Percentiles rank a stretch among this genome's conserved stretches.
Evolutionary conservation across 441 rosid species (phyloP).

Genomic region (Erysimum cheiri): DNA sequence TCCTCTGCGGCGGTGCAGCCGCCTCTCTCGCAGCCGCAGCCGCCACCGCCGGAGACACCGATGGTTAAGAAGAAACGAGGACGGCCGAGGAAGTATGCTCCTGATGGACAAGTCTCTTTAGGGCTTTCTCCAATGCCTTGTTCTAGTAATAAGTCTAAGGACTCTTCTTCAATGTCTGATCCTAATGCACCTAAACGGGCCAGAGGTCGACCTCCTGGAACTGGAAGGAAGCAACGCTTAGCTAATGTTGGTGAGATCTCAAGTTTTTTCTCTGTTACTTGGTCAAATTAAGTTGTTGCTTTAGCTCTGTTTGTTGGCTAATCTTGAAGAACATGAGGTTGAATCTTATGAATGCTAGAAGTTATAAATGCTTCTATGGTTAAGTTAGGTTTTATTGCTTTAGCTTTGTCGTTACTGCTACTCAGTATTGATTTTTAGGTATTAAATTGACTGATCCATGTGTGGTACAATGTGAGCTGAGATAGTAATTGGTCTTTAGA

Average conservation of each 20-base stretch:
- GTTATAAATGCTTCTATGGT: conserved; percentile 4
- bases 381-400: conserved; percentile 6
- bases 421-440: conserved; percentile 6
- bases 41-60: conserved; percentile 31
- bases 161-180: conserved; percentile 50
- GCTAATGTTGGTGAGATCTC: conserved; percentile 78
- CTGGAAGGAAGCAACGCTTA: conserved; percentile 94
- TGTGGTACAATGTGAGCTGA: conserved; percentile 16
- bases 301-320: conserved; percentile 5
- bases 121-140: conserved; percentile 82
- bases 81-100: conserved; percentile 92
- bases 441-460: conserved; percentile 13
- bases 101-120: conserved; percentile 85
- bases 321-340: conserved; percentile 9
- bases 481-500: conserved; percentile 9
- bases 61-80: conserved; percentile 90
- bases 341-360: conserved; percentile 18
- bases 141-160: conserved; percentile 42
- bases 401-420: conserved; percentile 18
- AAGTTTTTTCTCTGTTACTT: conserved; percentile 14
- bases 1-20: conserved; percentile 53
- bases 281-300: neutral
- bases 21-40: conserved; percentile 39
- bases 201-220: conserved; percentile 96
- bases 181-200: conserved; percentile 62